Percentiles rank a stretch among this genome's conserved stretches.
Evolutionary conservation across 805 yeast species (phyloP).

Genomic region (Wickerhamomyces mucosus): DNA sequence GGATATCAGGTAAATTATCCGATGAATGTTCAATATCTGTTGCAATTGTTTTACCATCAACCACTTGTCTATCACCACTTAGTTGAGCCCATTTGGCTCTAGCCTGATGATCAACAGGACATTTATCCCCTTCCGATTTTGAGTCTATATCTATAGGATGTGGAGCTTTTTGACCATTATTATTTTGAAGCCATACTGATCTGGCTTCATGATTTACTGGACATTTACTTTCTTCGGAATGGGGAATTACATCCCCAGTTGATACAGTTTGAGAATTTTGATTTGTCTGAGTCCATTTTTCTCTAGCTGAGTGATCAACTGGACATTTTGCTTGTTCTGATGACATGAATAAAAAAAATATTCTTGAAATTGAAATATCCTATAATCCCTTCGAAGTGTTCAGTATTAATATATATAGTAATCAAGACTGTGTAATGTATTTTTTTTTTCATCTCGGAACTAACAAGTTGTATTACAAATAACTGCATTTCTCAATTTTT

Average conservation of each 20-base stretch:
- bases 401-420: neutral
- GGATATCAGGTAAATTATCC: slow-evolving; percentile 26
- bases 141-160: slow-evolving; percentile 12
- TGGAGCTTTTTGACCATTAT: slow-evolving; percentile 5
- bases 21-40: slow-evolving; percentile 34
- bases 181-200: slow-evolving; percentile 6
- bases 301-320: neutral
- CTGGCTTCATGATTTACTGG: slow-evolving; percentile 42
- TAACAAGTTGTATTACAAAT: too few relatives aligned
- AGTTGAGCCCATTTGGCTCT: slow-evolving; percentile 47
- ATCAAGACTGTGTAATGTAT: too few relatives aligned
- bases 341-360: neutral
- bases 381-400: too few relatives aligned
- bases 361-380: too few relatives aligned
- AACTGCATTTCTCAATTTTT: too few relatives aligned
- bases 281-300: neutral
- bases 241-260: slow-evolving; percentile 1
- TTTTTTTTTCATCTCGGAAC: too few relatives aligned
- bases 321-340: slow-evolving; percentile 4
- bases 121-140: slow-evolving; percentile 27
- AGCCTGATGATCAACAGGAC: slow-evolving; percentile 65
- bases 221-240: slow-evolving; percentile 26
- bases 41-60: slow-evolving; percentile 14
- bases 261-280: neutral
- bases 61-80: slow-evolving; percentile 16